These are phyloP conservation scores for Gastrolobium bilobum DNA, from an alignment of 306 rosid species.

Conservation along the genomic window DNA sequence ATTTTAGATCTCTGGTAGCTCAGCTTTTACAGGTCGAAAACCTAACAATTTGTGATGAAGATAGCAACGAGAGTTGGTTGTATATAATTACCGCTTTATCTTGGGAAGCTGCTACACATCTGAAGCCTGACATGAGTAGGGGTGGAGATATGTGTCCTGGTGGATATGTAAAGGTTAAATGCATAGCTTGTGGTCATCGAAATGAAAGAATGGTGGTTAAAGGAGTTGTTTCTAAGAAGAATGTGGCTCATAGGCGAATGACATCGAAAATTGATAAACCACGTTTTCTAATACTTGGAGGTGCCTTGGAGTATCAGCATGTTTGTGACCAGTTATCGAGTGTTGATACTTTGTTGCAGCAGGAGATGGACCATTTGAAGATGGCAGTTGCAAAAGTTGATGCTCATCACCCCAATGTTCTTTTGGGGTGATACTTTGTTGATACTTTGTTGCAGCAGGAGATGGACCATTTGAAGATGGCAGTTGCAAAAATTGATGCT, in stretches of 20 bases:
- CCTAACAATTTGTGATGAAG: conserved; percentile 64
- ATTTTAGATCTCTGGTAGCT: conserved; percentile 81
- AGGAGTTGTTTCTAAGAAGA: conserved; percentile 95
- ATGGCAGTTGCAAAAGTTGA: conserved; percentile 91
- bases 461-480: conserved; percentile 95
- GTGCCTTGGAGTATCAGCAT: conserved; percentile 95
- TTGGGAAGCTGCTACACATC: conserved; percentile 92
- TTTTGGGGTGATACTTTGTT: no score
- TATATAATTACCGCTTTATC: conserved; percentile 84
- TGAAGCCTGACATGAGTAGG: conserved; percentile 87
- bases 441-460: no score
- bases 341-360: conserved; percentile 92
- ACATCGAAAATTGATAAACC: conserved; percentile 77
- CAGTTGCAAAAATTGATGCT: conserved; percentile 83
- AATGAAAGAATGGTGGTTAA: conserved; percentile 80
- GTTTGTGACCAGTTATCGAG: conserved; percentile 86
- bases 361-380: conserved; percentile 95
- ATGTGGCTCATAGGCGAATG: conserved; percentile 93
- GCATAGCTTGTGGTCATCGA: conserved; percentile 80
- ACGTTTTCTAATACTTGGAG: conserved; percentile 83
- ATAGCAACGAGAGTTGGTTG: conserved; percentile 76
- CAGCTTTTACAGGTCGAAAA: conserved; percentile 86
- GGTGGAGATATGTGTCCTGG: conserved; percentile 97
- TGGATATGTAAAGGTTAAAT: conserved; percentile 90
- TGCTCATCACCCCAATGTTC: conserved; percentile 82